Percentiles rank a stretch among this genome's conserved stretches.
Evolutionary conservation across 148 eudicot genomes (phyloP).

Genomic region (Suaeda aralocaspica): DNA sequence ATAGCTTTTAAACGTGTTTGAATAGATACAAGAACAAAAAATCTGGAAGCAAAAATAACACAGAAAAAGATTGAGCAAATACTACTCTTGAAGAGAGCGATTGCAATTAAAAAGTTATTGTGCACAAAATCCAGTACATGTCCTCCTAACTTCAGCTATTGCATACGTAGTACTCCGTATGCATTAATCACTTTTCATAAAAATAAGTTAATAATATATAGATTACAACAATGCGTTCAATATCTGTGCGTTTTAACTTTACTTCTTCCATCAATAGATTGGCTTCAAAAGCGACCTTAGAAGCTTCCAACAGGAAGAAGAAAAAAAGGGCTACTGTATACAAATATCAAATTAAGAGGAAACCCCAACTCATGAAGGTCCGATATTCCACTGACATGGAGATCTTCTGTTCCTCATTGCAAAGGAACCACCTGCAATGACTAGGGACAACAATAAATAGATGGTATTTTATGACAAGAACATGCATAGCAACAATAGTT

Average conservation of each 20-base stretch:
- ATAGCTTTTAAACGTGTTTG: too few species aligned
- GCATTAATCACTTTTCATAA: too few species aligned
- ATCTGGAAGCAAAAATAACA: not conserved
- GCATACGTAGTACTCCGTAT: too few species aligned
- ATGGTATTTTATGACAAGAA: not conserved
- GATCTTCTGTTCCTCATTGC: slow-evolving; percentile 19
- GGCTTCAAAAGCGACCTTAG: not conserved
- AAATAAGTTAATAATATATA: too few species aligned
- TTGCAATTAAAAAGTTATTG: not conserved
- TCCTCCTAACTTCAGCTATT: too few species aligned
- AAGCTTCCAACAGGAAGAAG: not conserved
- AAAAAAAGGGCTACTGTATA: not conserved
- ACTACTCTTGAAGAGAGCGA: not conserved
- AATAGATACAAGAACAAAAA: too few species aligned
- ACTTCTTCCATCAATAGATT: not conserved
- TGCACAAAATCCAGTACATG: not conserved
- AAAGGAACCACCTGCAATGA: slow-evolving; percentile 31
- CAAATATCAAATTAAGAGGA: not conserved
- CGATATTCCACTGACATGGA: slow-evolving; percentile 19
- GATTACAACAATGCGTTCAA: not conserved
- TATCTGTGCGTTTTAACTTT: not conserved
- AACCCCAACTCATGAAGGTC: slow-evolving; percentile 17
- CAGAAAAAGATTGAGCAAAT: not conserved
- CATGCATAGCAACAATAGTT: not conserved
- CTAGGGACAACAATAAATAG: slow-evolving; percentile 3